A percentile compares a stretch with the other conserved stretches of the same genome.
Evolutionary conservation across 176 grass and related monocot species (phyloP).

Genomic region (Carex littledalei): DNA sequence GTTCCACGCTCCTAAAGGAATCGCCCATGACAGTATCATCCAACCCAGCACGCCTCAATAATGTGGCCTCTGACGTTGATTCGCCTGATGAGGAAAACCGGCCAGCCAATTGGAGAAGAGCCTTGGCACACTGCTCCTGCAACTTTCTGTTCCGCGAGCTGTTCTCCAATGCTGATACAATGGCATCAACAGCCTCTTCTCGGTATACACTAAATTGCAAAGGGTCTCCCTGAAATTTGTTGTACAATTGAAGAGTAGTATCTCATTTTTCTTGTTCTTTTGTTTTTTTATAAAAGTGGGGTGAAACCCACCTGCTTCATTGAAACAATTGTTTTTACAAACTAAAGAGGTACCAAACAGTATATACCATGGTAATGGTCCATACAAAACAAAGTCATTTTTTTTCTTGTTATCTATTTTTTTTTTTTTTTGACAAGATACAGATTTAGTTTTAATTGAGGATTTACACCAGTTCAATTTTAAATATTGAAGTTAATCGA

Average conservation of each 20-base stretch:
- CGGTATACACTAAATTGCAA: slow-evolving; percentile 78
- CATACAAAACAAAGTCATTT: too few relatives aligned
- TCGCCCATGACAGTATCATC: slow-evolving; percentile 53
- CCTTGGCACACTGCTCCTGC: slow-evolving; percentile 73
- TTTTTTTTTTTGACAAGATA: neutral
- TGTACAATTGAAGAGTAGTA: neutral
- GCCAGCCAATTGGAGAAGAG: slow-evolving; percentile 71
- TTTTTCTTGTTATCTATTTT: too few relatives aligned
- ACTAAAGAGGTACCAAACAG: too few relatives aligned
- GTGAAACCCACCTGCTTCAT: too few relatives aligned
- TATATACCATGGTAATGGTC: too few relatives aligned
- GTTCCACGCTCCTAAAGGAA: slow-evolving; percentile 71
- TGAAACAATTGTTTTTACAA: too few relatives aligned
- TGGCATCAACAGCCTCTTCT: slow-evolving; percentile 76
- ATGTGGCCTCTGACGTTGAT: slow-evolving; percentile 61
- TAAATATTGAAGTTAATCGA: neutral
- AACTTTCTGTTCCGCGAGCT: slow-evolving; percentile 55
- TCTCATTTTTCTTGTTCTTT: neutral
- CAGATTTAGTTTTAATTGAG: neutral
- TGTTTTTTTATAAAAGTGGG: neutral
- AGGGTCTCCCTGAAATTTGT: slow-evolving; percentile 78
- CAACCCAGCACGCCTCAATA: slow-evolving; percentile 75
- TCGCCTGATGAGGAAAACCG: slow-evolving; percentile 72
- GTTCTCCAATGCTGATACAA: slow-evolving; percentile 56
- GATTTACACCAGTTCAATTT: neutral